Evolutionary conservation across 345 rosid species (phyloP).

Genomic region (Odontarrhena argentea): DNA sequence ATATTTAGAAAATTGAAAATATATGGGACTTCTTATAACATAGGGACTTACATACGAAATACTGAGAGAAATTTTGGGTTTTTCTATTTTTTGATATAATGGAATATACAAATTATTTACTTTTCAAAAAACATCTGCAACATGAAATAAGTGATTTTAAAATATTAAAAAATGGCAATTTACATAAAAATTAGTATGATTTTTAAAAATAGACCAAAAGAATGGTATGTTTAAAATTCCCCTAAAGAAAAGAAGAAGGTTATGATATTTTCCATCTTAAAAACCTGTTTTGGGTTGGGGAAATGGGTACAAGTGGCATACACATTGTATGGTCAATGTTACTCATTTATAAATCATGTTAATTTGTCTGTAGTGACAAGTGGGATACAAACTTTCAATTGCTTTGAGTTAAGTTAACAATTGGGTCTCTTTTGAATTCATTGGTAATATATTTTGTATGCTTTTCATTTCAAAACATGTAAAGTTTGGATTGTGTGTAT

Average conservation of each 20-base stretch:
- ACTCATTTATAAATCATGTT: neutral
- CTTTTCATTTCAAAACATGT: constrained; percentile 24
- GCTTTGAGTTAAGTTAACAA: constrained; percentile 30
- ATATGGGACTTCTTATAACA: too few species aligned
- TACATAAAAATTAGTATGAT: too few species aligned
- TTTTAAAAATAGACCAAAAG: too few species aligned
- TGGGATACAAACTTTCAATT: constrained; percentile 29
- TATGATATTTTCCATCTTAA: constrained; percentile 5
- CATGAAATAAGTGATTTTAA: too few species aligned
- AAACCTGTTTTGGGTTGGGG: constrained; percentile 9
- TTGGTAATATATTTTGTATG: constrained; percentile 13
- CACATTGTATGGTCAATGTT: constrained; percentile 31
- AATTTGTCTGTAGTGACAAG: constrained; percentile 40
- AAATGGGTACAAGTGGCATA: constrained; percentile 28
- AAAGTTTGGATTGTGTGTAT: constrained; percentile 32
- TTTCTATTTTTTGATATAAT: too few species aligned
- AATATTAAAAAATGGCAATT: too few species aligned
- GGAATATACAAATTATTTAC: too few species aligned
- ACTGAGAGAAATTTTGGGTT: too few species aligned
- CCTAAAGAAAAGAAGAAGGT: neutral
- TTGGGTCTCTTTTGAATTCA: constrained; percentile 31
- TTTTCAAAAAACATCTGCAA: too few species aligned
- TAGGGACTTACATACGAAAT: too few species aligned
- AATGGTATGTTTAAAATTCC: too few species aligned
- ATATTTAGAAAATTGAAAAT: too few species aligned